Conservation (phyloP, 2,329 filamentous ascomycete species). For the Cryphonectria radicalis region DNA sequence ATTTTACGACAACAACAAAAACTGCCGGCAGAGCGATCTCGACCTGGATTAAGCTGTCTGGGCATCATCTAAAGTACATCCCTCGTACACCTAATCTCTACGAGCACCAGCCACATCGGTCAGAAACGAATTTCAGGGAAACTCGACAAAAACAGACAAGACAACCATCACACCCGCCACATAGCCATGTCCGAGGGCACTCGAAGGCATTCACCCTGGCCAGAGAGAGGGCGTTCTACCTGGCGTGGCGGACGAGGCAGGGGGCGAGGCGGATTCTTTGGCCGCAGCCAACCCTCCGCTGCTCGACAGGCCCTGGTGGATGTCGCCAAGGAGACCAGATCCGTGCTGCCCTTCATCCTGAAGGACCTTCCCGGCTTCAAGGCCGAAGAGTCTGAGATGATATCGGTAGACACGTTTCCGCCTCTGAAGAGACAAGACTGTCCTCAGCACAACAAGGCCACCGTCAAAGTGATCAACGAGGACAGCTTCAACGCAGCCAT, state of each 20-base stretch:
- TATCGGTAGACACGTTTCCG: conserved; percentile 43
- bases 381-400: conserved; percentile 43
- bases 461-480: conserved; percentile 56
- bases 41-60: background rate
- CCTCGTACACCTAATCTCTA: background rate
- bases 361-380: conserved; percentile 46
- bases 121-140: background rate
- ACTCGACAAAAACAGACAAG: background rate
- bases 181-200: conserved; percentile 15
- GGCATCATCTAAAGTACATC: background rate
- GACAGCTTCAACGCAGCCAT: conserved; percentile 64
- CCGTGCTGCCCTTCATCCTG: conserved; percentile 52
- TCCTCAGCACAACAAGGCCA: conserved; percentile 42
- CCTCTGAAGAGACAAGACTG: conserved; percentile 47
- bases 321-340: conserved; percentile 52
- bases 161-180: background rate
- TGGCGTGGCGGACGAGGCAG: conserved; percentile 40
- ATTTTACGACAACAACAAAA: background rate
- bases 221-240: conserved; percentile 7
- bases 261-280: conserved; percentile 12
- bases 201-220: conserved; percentile 18
- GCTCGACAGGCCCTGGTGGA: conserved; percentile 40
- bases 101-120: background rate
- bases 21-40: background rate
- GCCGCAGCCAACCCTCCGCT: background rate